Evolutionary conservation across 2,329 filamentous ascomycete species (phyloP), one percentile per base, ranked within the genome.

Genomic region (Clonostachys chloroleuca): DNA sequence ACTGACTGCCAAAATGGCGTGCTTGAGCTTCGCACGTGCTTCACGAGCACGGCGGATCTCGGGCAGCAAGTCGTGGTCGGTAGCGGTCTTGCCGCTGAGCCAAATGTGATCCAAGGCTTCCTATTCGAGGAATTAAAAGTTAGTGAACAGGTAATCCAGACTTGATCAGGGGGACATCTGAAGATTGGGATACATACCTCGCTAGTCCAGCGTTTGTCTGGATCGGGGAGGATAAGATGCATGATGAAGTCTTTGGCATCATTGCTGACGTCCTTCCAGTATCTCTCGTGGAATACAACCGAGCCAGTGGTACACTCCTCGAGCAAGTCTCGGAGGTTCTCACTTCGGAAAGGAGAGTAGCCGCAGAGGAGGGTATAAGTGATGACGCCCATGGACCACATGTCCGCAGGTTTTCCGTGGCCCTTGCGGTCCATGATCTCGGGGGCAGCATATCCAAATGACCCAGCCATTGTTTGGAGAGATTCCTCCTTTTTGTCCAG

Each of bases 361-460:
- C 94, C 94, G 65, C 95, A 99, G 45, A 99, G 87, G 30, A 99
- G 78, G 14, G 94, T 99, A 71, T 99, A 99, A 40, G 94, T 97
- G 61, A 99, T 99, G 60, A 99, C 94, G 52, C 94, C 94, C 70
- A 99, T 80, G 4, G 94, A 97, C 94, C 94, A 99, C 89, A 99
- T 96, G 64, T 99, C 94, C 34, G 97, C 94, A 5, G 94, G 90
- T 70, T 97, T 99, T 64, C 94, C 94, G 65, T 99, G 95, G 17
- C 94, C 94, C 62, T 89, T 85, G 77, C 96, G 96, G 54, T 96
- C 78, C 94, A 99, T 99, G 50, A 99, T 92, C 67, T 99, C 94
- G 9, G 94, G 94, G 2, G 94, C 94, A 17, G 94, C 94, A 61
- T 99, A 99, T 47, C 94, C 94, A 63, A 99, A 97, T 0, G 94